Percentiles rank a stretch among this genome's conserved stretches.
Conservation (phyloP, 257 asterid species). For the Misopates orontium region DNA sequence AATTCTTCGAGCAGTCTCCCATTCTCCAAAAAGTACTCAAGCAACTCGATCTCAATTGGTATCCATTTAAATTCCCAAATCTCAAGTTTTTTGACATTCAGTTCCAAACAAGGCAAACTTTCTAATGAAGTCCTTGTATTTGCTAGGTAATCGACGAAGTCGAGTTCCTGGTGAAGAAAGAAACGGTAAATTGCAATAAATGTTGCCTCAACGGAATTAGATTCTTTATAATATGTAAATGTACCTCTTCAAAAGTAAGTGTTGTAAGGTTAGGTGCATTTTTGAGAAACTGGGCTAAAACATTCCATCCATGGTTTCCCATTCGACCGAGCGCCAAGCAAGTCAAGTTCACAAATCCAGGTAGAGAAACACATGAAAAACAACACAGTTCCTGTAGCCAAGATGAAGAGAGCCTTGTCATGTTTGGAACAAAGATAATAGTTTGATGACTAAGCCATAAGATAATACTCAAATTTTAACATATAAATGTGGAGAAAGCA, state of each 20-base stretch:
- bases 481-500: background rate
- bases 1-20: slow-evolving; percentile 1
- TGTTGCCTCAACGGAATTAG: no score
- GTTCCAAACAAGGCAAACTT: background rate
- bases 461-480: background rate
- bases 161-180: background rate
- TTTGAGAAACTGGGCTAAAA: slow-evolving; percentile 4
- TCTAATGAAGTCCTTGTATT: background rate
- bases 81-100: background rate
- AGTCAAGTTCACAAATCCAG: slow-evolving; percentile 5
- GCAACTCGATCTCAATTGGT: background rate
- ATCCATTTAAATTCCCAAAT: background rate
- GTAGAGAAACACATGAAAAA: background rate
- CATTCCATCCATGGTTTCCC: background rate
- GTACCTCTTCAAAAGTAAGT: slow-evolving; percentile 5
- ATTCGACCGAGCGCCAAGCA: background rate
- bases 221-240: background rate
- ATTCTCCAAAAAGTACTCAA: slow-evolving; percentile 4
- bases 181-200: no score
- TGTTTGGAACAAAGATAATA: background rate
- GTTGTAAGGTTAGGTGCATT: slow-evolving; percentile 3
- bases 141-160: background rate
- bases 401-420: background rate
- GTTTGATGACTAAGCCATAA: background rate
- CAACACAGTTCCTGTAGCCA: background rate